Percentiles rank a stretch among this genome's conserved stretches.
Evolutionary conservation across 306 rosid genomes (phyloP).

Genomic region (Ormosia emarginata): DNA sequence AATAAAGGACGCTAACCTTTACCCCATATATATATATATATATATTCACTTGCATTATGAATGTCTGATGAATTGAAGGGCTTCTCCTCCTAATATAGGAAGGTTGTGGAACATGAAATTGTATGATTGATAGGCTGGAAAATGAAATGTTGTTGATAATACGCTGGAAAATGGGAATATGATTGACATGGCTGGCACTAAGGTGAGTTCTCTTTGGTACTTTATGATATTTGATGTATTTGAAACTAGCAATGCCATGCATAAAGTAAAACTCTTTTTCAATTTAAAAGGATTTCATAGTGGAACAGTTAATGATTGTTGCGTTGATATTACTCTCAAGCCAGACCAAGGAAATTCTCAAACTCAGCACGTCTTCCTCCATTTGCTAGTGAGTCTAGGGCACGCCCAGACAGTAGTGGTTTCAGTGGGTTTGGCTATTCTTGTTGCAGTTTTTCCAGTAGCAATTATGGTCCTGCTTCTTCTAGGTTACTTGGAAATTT

Average conservation of each 20-base stretch:
- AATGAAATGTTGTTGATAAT: slow-evolving; percentile 35
- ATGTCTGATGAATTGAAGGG: slow-evolving; percentile 28
- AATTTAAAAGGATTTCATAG: background rate
- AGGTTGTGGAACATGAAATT: slow-evolving; percentile 34
- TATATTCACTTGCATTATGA: too few relatives aligned
- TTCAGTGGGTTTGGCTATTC: slow-evolving; percentile 77
- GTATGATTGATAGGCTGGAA: too few relatives aligned
- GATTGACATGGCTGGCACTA: slow-evolving; percentile 90
- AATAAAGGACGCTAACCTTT: too few relatives aligned
- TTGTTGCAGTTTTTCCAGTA: slow-evolving; percentile 66
- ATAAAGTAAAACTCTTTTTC: background rate
- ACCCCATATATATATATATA: too few relatives aligned
- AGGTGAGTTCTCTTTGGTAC: slow-evolving; percentile 67
- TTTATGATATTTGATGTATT: background rate
- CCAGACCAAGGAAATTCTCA: slow-evolving; percentile 92
- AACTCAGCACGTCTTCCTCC: slow-evolving; percentile 82
- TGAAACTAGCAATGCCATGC: background rate
- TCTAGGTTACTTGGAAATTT: slow-evolving; percentile 75
- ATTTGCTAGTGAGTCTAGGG: slow-evolving; percentile 93
- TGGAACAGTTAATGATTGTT: background rate
- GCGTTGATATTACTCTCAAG: slow-evolving; percentile 15
- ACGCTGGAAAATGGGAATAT: slow-evolving; percentile 77
- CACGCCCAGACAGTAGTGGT: slow-evolving; percentile 80
- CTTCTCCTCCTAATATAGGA: slow-evolving; percentile 52
- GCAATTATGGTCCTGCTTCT: slow-evolving; percentile 75